phyloP scores from a whole-genome alignment of 1,284 basidiomycete species.

The Cystobasidium sp. region DNA sequence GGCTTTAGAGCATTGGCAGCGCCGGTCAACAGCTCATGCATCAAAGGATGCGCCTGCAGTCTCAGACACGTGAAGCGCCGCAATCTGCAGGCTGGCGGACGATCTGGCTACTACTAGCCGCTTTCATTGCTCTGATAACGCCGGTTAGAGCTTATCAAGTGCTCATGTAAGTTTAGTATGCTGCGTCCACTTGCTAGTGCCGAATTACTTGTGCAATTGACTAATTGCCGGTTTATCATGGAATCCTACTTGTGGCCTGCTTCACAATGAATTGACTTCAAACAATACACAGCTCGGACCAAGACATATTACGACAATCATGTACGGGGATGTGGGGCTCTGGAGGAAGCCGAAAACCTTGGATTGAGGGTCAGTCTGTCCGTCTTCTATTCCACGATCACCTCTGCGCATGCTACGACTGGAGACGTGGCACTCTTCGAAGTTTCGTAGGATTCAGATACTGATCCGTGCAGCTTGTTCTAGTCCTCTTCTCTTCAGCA shows the following conservation, averaged over 20 bases:
- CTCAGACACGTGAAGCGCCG: too few species aligned
- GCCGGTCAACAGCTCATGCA: too few species aligned
- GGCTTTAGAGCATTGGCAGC: too few species aligned
- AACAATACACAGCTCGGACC: slow-evolving; percentile 56
- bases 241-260: neutral
- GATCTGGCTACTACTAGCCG: neutral
- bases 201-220: neutral
- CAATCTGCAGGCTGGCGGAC: neutral
- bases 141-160: slow-evolving; percentile 44
- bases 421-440: slow-evolving; percentile 35
- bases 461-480: neutral
- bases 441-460: slow-evolving; percentile 29
- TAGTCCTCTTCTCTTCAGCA: slow-evolving; percentile 76
- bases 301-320: slow-evolving; percentile 73
- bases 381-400: neutral
- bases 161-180: slow-evolving; percentile 28
- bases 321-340: slow-evolving; percentile 92
- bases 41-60: too few species aligned
- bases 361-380: slow-evolving; percentile 74
- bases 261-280: neutral
- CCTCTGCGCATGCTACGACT: neutral
- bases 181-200: neutral
- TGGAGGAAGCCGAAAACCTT: slow-evolving; percentile 66
- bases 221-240: slow-evolving; percentile 1
- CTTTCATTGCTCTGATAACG: neutral